Evolutionary conservation across 2,329 filamentous ascomycete species (phyloP), one percentile per base, ranked within the genome.

Genomic region (Teratosphaeria destructans): DNA sequence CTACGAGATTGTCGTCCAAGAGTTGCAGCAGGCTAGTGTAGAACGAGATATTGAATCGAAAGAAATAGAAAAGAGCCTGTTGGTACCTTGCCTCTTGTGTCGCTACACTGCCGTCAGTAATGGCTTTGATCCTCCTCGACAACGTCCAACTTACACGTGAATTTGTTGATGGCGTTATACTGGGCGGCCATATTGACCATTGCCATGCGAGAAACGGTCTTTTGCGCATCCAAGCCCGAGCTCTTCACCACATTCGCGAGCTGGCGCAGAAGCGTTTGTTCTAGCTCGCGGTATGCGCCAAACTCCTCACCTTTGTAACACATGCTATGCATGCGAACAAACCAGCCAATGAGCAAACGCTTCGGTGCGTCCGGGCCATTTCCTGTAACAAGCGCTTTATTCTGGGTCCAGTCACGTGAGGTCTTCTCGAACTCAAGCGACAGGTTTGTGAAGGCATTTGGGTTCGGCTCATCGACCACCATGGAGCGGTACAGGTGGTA

Each of bases 401-500:
- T 77, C 67, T 82, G 83, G 11, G 80, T 75, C 82, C 81, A 84
- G 37, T 79, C 78, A 52, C 74, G 73, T 62, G 80, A 77, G 47
- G 86, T 80, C 67, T 86, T 87, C 67, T 82, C 83, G 71, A 96
- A 92, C 71, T 94, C 89, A 58, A 86, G 79, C 67, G 89, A 86
- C 55, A 99, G 79, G 68, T 97, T 97, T 19, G 79, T 77, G 60
- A 82, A 79, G 3, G 90, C 91, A 54, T 86, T 82, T 0, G 87
- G 86, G 69, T 94, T 86, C 4, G 91, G 90, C 49, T 86, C 79
- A 57, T 85, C 80, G 35, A 90, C 86, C 8, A 86, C 85, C 65
- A 94, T 81, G 16, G 92, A 87, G 63, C 92, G 86, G 71, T 96
- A 94, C 49, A 97, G 84, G 72, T 96, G 86, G 73, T 96, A 97